phyloP scores from a whole-genome alignment of 768 basidiomycete species.

The Clitopilus hobsonii region DNA sequence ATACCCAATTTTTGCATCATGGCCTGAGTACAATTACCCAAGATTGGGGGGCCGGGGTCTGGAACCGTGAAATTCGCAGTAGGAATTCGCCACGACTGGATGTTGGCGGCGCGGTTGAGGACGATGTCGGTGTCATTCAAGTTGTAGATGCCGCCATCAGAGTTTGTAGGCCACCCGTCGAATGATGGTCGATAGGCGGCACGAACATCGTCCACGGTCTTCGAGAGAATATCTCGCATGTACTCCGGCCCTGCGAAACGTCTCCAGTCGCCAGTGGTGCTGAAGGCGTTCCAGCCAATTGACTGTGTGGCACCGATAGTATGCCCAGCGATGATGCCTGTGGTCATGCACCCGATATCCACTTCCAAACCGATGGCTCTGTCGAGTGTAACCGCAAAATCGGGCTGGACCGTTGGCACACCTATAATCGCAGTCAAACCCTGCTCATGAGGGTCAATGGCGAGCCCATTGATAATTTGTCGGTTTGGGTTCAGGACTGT shows the following conservation, averaged over 20 bases:
- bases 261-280: conserved; percentile 11
- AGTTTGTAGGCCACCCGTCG: conserved; percentile 11
- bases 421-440: conserved; percentile 15
- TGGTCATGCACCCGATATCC: conserved; percentile 15
- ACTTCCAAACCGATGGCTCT: conserved; percentile 15
- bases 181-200: conserved; percentile 12
- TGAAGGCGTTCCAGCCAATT: conserved; percentile 1
- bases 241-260: conserved; percentile 17
- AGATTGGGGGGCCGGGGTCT: conserved; percentile 1
- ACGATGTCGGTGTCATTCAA: conserved; percentile 5
- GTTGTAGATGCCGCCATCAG: conserved; percentile 6
- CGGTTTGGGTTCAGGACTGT: conserved; percentile 3
- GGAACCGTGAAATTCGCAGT: background rate
- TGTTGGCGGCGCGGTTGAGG: conserved; percentile 7
- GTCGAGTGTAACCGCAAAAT: conserved; percentile 10
- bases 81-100: conserved; percentile 3
- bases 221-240: conserved; percentile 11
- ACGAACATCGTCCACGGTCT: conserved; percentile 16
- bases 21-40: conserved; percentile 9
- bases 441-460: conserved; percentile 10
- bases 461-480: conserved; percentile 13
- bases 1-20: background rate
- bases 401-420: conserved; percentile 10
- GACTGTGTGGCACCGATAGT: background rate
- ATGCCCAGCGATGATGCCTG: conserved; percentile 6